Evolutionary conservation across 2,329 filamentous ascomycete genomes (phyloP).

Genomic region (Thyridium curvatum): DNA sequence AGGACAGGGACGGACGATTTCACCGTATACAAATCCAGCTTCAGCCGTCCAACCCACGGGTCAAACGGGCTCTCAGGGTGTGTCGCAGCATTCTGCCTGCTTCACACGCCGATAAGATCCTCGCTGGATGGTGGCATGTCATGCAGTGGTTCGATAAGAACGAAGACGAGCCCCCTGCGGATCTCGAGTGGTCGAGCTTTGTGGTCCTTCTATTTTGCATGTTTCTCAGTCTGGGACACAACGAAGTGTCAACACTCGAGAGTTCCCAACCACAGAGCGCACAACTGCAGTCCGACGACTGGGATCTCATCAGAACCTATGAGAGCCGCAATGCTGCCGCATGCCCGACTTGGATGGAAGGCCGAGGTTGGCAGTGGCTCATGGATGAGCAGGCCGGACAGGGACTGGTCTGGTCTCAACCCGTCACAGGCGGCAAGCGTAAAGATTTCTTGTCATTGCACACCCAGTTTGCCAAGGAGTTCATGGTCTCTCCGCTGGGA

Average conservation of each 20-base stretch:
- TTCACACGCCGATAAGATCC: slow-evolving; percentile 51
- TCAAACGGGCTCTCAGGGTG: slow-evolving; percentile 52
- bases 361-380: slow-evolving; percentile 65
- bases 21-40: slow-evolving; percentile 66
- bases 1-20: slow-evolving; percentile 53
- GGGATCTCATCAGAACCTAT: slow-evolving; percentile 39
- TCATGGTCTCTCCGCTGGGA: slow-evolving; percentile 54
- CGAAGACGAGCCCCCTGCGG: slow-evolving; percentile 28
- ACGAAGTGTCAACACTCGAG: slow-evolving; percentile 10
- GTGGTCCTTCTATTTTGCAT: slow-evolving; percentile 58
- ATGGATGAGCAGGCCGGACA: slow-evolving; percentile 39
- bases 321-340: slow-evolving; percentile 42
- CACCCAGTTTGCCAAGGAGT: slow-evolving; percentile 57
- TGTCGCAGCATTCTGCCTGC: slow-evolving; percentile 60
- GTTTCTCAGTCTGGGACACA: slow-evolving; percentile 50
- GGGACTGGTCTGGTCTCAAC: no score
- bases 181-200: slow-evolving; percentile 65
- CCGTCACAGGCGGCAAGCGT: no score
- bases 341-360: slow-evolving; percentile 53
- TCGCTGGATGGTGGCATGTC: slow-evolving; percentile 68
- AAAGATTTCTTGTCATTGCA: slow-evolving; percentile 44
- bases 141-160: slow-evolving; percentile 57
- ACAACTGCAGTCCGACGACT: slow-evolving; percentile 20
- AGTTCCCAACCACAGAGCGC: slow-evolving; percentile 1
- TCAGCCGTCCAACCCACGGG: slow-evolving; percentile 57